Percentiles rank a stretch among this genome's conserved stretches.
These are phyloP conservation scores for Phanerodontia chrysosporium DNA, from an alignment of 768 basidiomycete species.

Conservation along the genomic window DNA sequence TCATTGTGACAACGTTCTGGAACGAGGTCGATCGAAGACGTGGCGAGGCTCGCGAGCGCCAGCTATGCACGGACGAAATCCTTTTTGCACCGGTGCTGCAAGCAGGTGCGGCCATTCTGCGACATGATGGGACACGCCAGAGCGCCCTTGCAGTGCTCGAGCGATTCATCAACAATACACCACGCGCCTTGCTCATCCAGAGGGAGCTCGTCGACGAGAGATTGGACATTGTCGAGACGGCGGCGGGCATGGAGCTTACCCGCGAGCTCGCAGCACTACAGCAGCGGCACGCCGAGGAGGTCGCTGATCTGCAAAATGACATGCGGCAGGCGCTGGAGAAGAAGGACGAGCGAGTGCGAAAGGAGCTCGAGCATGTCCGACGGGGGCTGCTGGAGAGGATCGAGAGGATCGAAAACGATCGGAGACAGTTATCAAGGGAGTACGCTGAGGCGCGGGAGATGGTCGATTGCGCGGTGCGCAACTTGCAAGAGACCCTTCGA, in stretches of 20 bases:
- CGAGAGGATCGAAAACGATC: slow-evolving; percentile 34
- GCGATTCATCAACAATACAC: slow-evolving; percentile 35
- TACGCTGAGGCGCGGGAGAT: slow-evolving; percentile 18
- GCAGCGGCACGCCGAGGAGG: slow-evolving; percentile 43
- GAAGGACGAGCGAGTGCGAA: slow-evolving; percentile 30
- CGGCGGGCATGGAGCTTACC: slow-evolving; percentile 51
- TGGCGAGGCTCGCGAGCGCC: slow-evolving; percentile 40
- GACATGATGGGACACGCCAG: slow-evolving; percentile 36
- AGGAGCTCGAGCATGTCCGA: slow-evolving; percentile 42
- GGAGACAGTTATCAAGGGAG: background rate
- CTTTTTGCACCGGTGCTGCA: slow-evolving; percentile 50
- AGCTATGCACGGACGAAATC: slow-evolving; percentile 36
- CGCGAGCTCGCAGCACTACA: slow-evolving; percentile 42
- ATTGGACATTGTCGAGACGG: slow-evolving; percentile 45
- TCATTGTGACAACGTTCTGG: slow-evolving; percentile 58
- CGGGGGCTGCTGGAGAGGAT: slow-evolving; percentile 42
- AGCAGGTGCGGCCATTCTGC: slow-evolving; percentile 40
- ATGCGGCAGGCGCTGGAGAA: slow-evolving; percentile 40
- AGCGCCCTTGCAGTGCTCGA: slow-evolving; percentile 40
- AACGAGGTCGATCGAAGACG: slow-evolving; percentile 33
- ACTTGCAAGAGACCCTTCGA: too few relatives aligned
- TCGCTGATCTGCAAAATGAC: slow-evolving; percentile 37
- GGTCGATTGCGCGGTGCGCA: too few relatives aligned
- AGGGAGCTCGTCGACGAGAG: slow-evolving; percentile 48
- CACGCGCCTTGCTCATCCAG: slow-evolving; percentile 48